These are phyloP conservation scores for Castanospermum australe DNA, from an alignment of 306 rosid species.

Conservation along the genomic window DNA sequence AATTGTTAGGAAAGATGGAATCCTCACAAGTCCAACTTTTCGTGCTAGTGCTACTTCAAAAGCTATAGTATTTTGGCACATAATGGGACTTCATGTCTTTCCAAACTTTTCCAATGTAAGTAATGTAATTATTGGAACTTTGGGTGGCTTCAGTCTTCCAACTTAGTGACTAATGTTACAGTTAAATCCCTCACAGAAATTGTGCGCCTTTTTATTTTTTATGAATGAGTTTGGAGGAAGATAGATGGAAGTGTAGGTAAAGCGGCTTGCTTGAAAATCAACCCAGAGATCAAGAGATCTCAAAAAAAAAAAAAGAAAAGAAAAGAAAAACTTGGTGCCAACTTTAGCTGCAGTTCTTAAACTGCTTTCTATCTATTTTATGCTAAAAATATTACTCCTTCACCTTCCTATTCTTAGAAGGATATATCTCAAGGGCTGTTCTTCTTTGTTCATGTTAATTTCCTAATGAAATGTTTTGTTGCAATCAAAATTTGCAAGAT, in stretches of 20 bases:
- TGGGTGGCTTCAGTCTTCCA: background rate
- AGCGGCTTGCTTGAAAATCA: too few relatives aligned
- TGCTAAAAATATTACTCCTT: background rate
- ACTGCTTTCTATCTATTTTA: background rate
- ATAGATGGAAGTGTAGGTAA: too few relatives aligned
- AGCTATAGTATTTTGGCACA: background rate
- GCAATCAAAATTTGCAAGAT: conserved; percentile 73
- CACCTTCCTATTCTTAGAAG: background rate
- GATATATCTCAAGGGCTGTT: background rate
- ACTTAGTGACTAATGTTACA: background rate
- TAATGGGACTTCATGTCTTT: background rate
- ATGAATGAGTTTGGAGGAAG: too few relatives aligned
- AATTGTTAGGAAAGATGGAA: background rate
- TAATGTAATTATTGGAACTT: background rate
- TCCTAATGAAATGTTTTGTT: conserved; percentile 13
- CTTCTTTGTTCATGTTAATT: background rate
- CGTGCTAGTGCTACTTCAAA: background rate
- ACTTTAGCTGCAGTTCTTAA: too few relatives aligned
- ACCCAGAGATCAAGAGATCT: too few relatives aligned
- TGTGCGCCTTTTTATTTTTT: too few relatives aligned
- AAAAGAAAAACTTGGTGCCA: too few relatives aligned
- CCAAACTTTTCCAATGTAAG: background rate
- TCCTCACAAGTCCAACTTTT: background rate
- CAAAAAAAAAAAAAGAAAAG: too few relatives aligned
- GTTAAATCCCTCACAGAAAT: background rate